Evolutionary conservation across 441 rosid species (phyloP), one percentile per base, ranked within the genome.

Genomic region (Euphorbia corollata): DNA sequence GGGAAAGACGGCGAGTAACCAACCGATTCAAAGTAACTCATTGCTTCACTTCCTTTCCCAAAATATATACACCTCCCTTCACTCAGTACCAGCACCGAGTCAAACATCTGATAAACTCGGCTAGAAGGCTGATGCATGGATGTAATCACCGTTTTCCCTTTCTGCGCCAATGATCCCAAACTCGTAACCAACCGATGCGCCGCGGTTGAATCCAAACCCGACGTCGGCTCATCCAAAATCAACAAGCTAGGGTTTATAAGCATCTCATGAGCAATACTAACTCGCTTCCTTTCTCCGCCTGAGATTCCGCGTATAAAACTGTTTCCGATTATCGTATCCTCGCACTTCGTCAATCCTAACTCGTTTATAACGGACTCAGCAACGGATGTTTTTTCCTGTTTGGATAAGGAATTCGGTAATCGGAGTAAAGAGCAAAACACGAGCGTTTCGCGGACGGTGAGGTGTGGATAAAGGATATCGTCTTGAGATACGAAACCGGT

Each of bases 81-180:
- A 53, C 96, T 88, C 23, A 93, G 19, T 55, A 93, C 80, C 77
- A 93, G 63, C 54, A 93, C 92, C 11, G 88, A 79, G 64, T 77
- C 82, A 59, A 93, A 93, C 92, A 90, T 87, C 80, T 88, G 97
- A 67, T 82, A 93, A 45, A 88, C 87, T 67, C 86, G 78, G 71
- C 98, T 93, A 41, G 97, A 93, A 10, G 98, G 98, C 48, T 93
- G 98, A 69, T 93, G 98, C 75, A 93, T 79, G 57, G 98, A 87
- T 6, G 88, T 84, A 18, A 90, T 90, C 5, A 93, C 78, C 10
- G 97, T 85, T 73, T 83, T 88, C 36, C 96, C 95, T 59, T 79
- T 82, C 61, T 76, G 85, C 24, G 97, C 88, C 65, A 93, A 41
- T 1, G 79, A 69, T 1, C 72, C 80, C 30, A 93, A 71, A 2